These are phyloP conservation scores for Zygosaccharomyces pseudobailii DNA, from an alignment of 1,139 yeast genomes.

Conservation along the genomic window DNA sequence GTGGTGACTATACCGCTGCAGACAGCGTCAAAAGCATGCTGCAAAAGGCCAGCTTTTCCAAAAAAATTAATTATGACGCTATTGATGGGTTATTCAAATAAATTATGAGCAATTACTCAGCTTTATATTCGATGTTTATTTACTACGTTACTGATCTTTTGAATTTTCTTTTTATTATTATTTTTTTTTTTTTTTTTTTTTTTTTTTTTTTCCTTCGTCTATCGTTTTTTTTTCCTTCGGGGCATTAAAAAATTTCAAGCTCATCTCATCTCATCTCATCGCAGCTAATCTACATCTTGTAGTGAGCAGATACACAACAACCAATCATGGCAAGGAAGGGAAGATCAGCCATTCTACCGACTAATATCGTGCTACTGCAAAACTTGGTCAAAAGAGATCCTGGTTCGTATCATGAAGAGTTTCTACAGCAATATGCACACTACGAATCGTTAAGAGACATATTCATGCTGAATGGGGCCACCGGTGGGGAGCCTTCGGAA, in stretches of 20 bases:
- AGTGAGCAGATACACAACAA: not conserved
- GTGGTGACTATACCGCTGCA: constrained; percentile 64
- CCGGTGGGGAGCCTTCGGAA: constrained; percentile 17
- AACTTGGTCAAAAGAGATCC: constrained; percentile 93
- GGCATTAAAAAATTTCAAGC: constrained; percentile 5
- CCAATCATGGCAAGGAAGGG: constrained; percentile 72
- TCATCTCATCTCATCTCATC: constrained; percentile 24
- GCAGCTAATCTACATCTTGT: not conserved
- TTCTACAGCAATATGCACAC: constrained; percentile 85
- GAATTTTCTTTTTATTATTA: not conserved
- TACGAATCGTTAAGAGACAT: constrained; percentile 87
- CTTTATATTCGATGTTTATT: not conserved
- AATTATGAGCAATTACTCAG: not conserved
- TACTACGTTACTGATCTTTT: constrained; percentile 2
- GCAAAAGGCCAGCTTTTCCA: constrained; percentile 67
- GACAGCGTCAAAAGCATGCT: constrained; percentile 63
- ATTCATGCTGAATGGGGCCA: constrained; percentile 44
- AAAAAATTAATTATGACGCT: constrained; percentile 82
- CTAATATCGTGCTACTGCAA: constrained; percentile 84
- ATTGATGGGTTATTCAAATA: constrained; percentile 54
- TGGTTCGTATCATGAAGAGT: constrained; percentile 88
- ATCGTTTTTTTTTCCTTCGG: too few relatives aligned
- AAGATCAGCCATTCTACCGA: constrained; percentile 89
- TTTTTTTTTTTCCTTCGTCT: constrained; percentile 1
- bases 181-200: not conserved